A percentile compares a stretch with the other conserved stretches of the same genome.
These are phyloP conservation scores for Secale cereale DNA, from an alignment of 176 grass and related monocot species.

Conservation along the genomic window DNA sequence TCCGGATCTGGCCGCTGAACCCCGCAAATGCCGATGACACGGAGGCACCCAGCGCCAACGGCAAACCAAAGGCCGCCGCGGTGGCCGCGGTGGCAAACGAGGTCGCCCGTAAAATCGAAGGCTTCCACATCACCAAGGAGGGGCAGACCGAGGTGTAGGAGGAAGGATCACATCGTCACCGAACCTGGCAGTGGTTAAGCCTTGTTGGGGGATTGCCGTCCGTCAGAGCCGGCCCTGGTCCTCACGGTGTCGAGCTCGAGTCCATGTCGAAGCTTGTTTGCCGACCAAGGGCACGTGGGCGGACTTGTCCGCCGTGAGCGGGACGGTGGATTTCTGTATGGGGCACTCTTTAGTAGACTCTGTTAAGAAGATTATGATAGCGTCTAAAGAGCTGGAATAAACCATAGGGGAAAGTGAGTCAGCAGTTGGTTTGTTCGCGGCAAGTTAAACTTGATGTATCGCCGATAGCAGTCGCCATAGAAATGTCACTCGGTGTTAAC, in stretches of 20 bases:
- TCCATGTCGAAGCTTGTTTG: neutral
- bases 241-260: neutral
- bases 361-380: conserved; percentile 15
- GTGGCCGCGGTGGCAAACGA: conserved; percentile 33
- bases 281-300: neutral
- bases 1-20: conserved; percentile 84
- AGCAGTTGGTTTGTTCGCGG: neutral
- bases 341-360: conserved; percentile 3
- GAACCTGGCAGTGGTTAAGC: conserved; percentile 24
- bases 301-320: neutral
- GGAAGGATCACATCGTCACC: neutral
- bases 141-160: conserved; percentile 46
- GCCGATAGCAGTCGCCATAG: neutral
- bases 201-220: neutral
- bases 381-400: conserved; percentile 32
- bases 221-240: neutral
- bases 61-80: conserved; percentile 44
- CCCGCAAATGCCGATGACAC: conserved; percentile 52
- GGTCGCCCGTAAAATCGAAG: conserved; percentile 73
- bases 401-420: conserved; percentile 12
- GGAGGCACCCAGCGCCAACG: conserved; percentile 37
- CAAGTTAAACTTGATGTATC: conserved; percentile 3
- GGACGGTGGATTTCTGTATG: conserved; percentile 33
- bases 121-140: conserved; percentile 67
- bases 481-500: neutral